Base-by-base conservation (phyloP, 2,329 filamentous ascomycete genomes). In the Lachnellula cervina region DNA sequence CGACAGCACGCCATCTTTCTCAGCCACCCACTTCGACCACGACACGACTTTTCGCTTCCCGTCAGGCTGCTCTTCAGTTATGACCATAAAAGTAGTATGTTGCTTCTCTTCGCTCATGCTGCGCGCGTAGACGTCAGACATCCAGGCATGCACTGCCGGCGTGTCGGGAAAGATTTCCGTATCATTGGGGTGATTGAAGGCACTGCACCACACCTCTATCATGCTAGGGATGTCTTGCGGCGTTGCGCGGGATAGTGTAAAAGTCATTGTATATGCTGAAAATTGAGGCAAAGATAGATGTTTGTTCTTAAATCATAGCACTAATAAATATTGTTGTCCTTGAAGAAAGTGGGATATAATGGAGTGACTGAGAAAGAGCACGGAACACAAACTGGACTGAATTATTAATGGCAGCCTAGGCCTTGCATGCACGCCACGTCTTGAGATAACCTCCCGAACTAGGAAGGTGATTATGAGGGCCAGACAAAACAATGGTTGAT, bases 211-310 rank as follows among this genome's bases (percentile, higher is more conserved):
- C n/a, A 57, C 49, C 6, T 49, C 49, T 25, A 57, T 13, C 16
- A 59, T 52, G 14, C 58, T 49, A 19, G 51, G 44, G 6, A 57
- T 45, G 35, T 59, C 51, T 14, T 38, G 49, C 19, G 37, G 9
- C 4, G 46, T 51, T 11, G 51, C 58, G 37, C n/a, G 37, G 7
- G 38, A 37, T 19, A 59, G 8, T 11, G 53, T 52, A 19, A 51
- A 44, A 2, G 54, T 17, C 51, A 49, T 49, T 7, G 9, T 49
- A 32, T 19, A 14, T 8, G 14, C 11, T 9, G 32, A 49, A 35
- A 23, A 17, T 25, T 23, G 16, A 34, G 25, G 28, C 28, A 32
- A 32, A 32, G 28, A 32, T 32, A 13, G 9, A 11, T 11, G 28
- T 11, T 32, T 3, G 11, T 32, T 32, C 28, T 32, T 4, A 32